phyloP scores from a whole-genome alignment of 495 filamentous ascomycete genomes.

The Aspergillus carlsbadensis region DNA sequence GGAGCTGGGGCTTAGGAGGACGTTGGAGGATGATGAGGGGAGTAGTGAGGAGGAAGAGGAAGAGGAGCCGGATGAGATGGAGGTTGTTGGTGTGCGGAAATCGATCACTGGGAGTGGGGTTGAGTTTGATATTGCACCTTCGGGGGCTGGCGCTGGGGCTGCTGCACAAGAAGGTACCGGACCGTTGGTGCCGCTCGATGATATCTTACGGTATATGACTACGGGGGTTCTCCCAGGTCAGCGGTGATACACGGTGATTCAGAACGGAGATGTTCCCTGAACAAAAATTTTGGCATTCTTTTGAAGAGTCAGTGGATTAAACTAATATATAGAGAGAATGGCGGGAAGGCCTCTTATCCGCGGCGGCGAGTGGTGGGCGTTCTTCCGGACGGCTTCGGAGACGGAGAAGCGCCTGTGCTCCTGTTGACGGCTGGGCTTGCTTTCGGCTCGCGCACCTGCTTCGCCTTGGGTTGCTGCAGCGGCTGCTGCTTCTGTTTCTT shows the following conservation, averaged over 20 bases:
- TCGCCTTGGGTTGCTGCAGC: constrained; percentile 39
- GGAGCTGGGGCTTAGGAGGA: constrained; percentile 63
- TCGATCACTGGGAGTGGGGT: constrained; percentile 30
- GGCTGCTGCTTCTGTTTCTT: constrained; percentile 43
- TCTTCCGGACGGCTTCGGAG: constrained; percentile 28
- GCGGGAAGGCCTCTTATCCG: constrained; percentile 31
- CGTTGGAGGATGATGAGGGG: constrained; percentile 55
- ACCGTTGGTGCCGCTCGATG: constrained; percentile 44
- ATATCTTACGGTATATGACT: constrained; percentile 56
- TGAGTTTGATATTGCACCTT: constrained; percentile 44
- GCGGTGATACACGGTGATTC: constrained; percentile 19
- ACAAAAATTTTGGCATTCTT: neutral
- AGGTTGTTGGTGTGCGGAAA: constrained; percentile 42
- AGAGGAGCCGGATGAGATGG: constrained; percentile 55
- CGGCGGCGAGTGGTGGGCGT: constrained; percentile 50
- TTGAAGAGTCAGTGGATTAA: neutral
- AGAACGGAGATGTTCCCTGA: neutral
- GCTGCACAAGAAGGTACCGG: constrained; percentile 31
- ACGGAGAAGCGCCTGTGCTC: constrained; percentile 30
- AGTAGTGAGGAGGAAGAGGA: constrained; percentile 57
- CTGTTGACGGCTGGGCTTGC: constrained; percentile 32
- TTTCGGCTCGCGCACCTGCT: constrained; percentile 27
- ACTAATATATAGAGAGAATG: constrained; percentile 3
- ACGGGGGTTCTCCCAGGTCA: constrained; percentile 45
- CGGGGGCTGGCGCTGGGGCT: constrained; percentile 7